phyloP scores from a whole-genome alignment of 73 alveolate genomes.

The Paraurostyla sp. region DNA sequence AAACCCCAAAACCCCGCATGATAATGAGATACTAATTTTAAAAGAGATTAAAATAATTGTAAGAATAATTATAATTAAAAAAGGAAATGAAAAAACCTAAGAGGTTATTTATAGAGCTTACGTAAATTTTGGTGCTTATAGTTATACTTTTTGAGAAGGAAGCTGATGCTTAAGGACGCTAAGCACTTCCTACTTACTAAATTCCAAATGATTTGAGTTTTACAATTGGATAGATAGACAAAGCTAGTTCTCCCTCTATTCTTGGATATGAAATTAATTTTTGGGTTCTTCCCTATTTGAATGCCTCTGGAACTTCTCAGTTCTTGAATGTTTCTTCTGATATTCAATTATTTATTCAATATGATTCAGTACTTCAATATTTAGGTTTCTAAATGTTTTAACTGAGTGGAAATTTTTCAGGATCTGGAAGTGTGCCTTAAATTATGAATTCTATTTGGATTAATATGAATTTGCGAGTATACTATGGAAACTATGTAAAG shows the following conservation, averaged over 20 bases:
- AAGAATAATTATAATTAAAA: no score
- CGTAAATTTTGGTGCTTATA: no score
- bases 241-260: not conserved
- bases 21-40: no score
- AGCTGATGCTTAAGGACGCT: no score
- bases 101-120: no score
- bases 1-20: no score
- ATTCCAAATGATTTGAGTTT: not conserved
- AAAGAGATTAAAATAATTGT: no score
- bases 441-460: not conserved
- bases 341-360: not conserved
- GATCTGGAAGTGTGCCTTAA: not conserved
- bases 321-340: not conserved
- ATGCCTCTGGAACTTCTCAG: not conserved
- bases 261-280: constrained; percentile 36
- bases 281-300: constrained; percentile 16
- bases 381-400: not conserved
- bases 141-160: no score
- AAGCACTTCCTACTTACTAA: constrained; percentile 13
- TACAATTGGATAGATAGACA: not conserved
- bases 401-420: not conserved
- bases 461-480: constrained; percentile 23
- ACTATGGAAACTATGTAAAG: not conserved
- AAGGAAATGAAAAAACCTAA: no score
- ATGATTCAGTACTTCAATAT: not conserved